These are phyloP conservation scores for Excoecaria cochinchinensis DNA, from an alignment of 345 rosid species.

Conservation along the genomic window DNA sequence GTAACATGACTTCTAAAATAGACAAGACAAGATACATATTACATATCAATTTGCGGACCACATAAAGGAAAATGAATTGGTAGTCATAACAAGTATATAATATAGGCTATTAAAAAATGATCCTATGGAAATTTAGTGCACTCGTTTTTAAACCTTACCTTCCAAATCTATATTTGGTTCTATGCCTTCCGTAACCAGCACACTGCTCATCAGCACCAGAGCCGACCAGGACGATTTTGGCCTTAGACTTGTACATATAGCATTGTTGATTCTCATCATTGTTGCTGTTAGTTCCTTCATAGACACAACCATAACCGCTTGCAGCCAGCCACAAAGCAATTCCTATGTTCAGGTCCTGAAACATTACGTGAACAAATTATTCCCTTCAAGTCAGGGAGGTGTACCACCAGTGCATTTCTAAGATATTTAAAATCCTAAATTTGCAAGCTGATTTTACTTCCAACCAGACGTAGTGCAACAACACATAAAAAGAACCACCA, in stretches of 20 bases:
- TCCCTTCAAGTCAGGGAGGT: neutral
- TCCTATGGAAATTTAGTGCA: neutral
- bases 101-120: neutral
- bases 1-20: neutral
- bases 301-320: conserved; percentile 76
- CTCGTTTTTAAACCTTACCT: conserved; percentile 44
- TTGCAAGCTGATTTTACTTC: conserved; percentile 9
- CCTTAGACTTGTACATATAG: conserved; percentile 53
- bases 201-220: conserved; percentile 99
- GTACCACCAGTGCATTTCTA: neutral
- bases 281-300: conserved; percentile 31
- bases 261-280: conserved; percentile 28
- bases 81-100: no score
- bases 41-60: neutral
- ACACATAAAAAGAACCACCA: neutral
- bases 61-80: neutral
- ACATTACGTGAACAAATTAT: conserved; percentile 6
- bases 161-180: conserved; percentile 70
- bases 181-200: conserved; percentile 97
- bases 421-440: neutral
- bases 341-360: conserved; percentile 94
- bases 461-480: neutral
- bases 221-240: conserved; percentile 81
- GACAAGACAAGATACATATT: neutral
- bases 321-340: conserved; percentile 92